Evolutionary conservation across 495 filamentous ascomycete genomes (phyloP), one percentile per base, ranked within the genome.

Genomic region (Podospora sp.): DNA sequence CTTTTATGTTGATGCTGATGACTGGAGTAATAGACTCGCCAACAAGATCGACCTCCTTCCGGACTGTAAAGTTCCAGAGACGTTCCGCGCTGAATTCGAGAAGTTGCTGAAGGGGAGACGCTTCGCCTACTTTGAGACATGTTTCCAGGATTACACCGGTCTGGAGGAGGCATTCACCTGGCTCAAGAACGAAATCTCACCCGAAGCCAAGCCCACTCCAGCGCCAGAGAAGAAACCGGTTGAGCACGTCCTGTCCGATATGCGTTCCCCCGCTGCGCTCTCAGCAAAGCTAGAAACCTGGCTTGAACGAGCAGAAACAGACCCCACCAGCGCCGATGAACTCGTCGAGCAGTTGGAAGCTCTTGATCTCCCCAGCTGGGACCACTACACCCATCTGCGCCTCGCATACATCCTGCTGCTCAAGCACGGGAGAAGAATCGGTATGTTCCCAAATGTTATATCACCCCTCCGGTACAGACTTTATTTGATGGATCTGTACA

Each of bases 1-100:
- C 12, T 3, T 33, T 33, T 3, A 16, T n/a, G 3, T 3, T 52
- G 49, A 22, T 22, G 14, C 49, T 52, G 21, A 52, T 52, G 49
- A 2, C 3, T 52, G 4, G 4, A 12, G 3, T 16, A 14, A 4
- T 26, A 57, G 53, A 22, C 53, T 57, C 5, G 20, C 24, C 53
- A 57, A 57, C 53, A 57, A 57, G 20, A 14, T 57, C 53, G 53
- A 57, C 24, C 53, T 57, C n/a, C 53, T 8, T 20, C 53, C 53
- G 12, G 14, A 24, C 25, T 6, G 20, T 4, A 2, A 57, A 24
- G 14, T 22, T 20, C 24, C 20, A 1, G 53, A 14, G 4, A 14
- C 2, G 24, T 4, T 57, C 53, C 53, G 53, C 14, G 3, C 53
- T 4, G 25, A 57, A 20, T 57, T 57, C 24, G 53, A 57, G 12